Evolutionary conservation across 2,329 filamentous ascomycete genomes (phyloP).

Genomic region (Graphiopsis chlorocephala): DNA sequence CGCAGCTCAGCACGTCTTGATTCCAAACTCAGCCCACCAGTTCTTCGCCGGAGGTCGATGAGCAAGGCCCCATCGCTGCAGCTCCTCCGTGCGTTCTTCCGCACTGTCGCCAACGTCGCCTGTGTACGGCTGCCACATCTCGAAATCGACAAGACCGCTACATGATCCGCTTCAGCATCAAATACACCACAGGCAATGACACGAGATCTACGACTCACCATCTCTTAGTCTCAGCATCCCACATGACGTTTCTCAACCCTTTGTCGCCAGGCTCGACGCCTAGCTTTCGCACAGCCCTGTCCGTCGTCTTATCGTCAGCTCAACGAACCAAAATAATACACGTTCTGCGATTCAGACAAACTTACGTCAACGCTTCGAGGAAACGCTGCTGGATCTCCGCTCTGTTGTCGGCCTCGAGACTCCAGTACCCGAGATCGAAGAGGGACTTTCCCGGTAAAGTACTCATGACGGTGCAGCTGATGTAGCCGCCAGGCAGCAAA

Average conservation of each 20-base stretch:
- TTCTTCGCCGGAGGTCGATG: conserved; percentile 25
- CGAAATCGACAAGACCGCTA: conserved; percentile 33
- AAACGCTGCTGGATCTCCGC: conserved; percentile 28
- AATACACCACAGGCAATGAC: not conserved
- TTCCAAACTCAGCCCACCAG: conserved; percentile 23
- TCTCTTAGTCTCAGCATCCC: conserved; percentile 21
- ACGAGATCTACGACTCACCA: not conserved
- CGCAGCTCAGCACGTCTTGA: conserved; percentile 1
- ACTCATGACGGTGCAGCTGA: conserved; percentile 31
- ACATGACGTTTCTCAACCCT: conserved; percentile 32
- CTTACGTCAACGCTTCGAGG: conserved; percentile 24
- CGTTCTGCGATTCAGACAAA: not conserved
- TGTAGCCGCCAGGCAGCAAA: conserved; percentile 30
- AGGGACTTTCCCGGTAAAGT: conserved; percentile 28
- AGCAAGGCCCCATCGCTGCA: conserved; percentile 29
- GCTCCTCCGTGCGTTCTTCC: conserved; percentile 14
- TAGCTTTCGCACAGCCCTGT: conserved; percentile 26
- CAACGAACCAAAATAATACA: not conserved
- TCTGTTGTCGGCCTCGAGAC: conserved; percentile 20
- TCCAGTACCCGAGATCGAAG: conserved; percentile 32
- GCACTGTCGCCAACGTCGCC: conserved; percentile 25
- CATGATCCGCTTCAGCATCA: not conserved
- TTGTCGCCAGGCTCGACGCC: conserved; percentile 32
- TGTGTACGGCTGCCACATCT: conserved; percentile 25
- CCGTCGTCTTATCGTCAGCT: not conserved